Evolutionary conservation across 2,329 filamentous ascomycete genomes (phyloP).

Genomic region (Microsporum ferrugineum): DNA sequence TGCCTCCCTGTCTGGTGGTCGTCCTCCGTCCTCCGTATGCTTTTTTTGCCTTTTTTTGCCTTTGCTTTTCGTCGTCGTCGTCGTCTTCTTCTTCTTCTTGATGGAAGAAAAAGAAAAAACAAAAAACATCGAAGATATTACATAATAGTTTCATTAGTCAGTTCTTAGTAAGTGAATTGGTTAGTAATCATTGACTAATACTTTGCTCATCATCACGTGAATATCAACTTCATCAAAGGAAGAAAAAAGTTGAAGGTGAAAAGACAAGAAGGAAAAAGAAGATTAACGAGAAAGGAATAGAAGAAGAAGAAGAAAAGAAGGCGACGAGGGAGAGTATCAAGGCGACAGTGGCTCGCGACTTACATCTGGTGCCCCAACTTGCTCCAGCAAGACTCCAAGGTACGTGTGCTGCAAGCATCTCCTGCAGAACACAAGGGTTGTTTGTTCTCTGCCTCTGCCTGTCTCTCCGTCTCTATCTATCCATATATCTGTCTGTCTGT

Average conservation of each 20-base stretch:
- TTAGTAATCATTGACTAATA: background rate
- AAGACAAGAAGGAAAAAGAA: background rate
- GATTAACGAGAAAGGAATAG: conserved; percentile 1
- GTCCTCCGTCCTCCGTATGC: background rate
- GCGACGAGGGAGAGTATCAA: background rate
- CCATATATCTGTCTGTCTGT: background rate
- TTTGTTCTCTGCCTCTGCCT: background rate
- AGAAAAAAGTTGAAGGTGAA: background rate
- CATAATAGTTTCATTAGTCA: background rate
- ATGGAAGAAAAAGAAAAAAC: no score
- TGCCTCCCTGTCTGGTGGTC: background rate
- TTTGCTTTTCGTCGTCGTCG: background rate
- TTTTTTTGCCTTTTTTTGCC: background rate
- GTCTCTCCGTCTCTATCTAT: conserved; percentile 8
- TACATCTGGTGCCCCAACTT: conserved; percentile 3
- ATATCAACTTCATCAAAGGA: background rate
- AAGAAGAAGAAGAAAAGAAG: background rate
- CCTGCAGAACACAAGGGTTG: background rate
- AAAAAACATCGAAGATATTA: background rate
- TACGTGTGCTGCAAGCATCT: background rate
- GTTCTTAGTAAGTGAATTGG: background rate
- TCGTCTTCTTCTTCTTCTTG: background rate
- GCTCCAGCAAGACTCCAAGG: conserved; percentile 6
- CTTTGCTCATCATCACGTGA: background rate
- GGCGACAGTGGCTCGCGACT: no score